Evolutionary conservation across 345 rosid genomes (phyloP).

Genomic region (Garcia nutans): DNA sequence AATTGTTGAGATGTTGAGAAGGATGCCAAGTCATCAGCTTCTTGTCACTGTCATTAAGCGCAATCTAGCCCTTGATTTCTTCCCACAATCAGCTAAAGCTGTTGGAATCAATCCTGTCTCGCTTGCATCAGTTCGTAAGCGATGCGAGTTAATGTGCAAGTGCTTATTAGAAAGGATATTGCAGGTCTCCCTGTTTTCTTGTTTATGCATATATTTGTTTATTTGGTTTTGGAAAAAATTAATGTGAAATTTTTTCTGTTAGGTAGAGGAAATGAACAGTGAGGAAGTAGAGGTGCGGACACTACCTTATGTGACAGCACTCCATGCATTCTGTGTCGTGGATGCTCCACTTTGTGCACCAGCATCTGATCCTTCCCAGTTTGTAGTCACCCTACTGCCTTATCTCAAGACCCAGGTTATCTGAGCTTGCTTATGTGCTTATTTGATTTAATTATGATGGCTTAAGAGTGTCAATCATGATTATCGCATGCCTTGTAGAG

Average conservation of each 20-base stretch:
- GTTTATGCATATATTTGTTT: constrained; percentile 11
- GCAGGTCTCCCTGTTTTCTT: constrained; percentile 55
- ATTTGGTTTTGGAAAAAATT: constrained; percentile 19
- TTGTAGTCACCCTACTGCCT: constrained; percentile 90
- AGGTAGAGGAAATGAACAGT: constrained; percentile 85
- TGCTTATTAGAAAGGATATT: constrained; percentile 90
- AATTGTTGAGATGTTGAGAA: constrained; percentile 84
- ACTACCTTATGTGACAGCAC: constrained; percentile 78
- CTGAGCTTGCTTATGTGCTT: constrained; percentile 6
- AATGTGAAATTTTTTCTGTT: constrained; percentile 23
- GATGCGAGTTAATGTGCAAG: constrained; percentile 96
- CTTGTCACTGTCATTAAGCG: constrained; percentile 85
- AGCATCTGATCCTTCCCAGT: constrained; percentile 85
- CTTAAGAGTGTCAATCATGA: neutral
- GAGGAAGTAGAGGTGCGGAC: constrained; percentile 61
- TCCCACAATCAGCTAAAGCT: constrained; percentile 94
- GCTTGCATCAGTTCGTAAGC: constrained; percentile 83
- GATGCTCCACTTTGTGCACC: constrained; percentile 94
- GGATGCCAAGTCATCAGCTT: constrained; percentile 77
- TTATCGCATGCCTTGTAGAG: neutral
- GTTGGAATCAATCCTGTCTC: constrained; percentile 86
- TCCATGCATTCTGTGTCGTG: constrained; percentile 94
- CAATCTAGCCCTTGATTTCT: constrained; percentile 89
- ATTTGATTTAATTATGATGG: neutral
- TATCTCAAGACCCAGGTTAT: constrained; percentile 94